Evolutionary conservation across 1,284 basidiomycete species (phyloP), one percentile per base, ranked within the genome.

Genomic region (Cutaneotrichosporon daszewskae): DNA sequence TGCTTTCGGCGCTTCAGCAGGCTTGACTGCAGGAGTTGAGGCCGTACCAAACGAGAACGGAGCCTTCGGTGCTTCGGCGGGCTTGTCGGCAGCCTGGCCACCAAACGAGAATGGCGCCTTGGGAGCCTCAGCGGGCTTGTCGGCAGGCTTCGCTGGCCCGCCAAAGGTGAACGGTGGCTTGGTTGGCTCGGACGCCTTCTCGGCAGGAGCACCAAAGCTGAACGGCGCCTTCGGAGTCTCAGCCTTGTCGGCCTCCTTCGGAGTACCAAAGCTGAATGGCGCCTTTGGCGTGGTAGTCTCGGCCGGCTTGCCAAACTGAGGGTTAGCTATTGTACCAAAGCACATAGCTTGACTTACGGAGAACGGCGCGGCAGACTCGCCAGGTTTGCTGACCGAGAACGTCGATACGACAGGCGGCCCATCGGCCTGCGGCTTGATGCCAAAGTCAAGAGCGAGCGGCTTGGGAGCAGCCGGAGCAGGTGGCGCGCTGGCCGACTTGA

Each of bases 381-480:
- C 29, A 7, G 37, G n/a, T 16, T 38, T 34, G 22, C n/a, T n/a
- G n/a, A n/a, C n/a, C 26, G 26, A 27, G 26, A 8, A 8, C 35
- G 37, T 14, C 32, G 29, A 19, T 26, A 26, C 22, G 19, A 40
- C 38, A 5, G 44, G 38, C 17, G 43, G 29, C 19, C 20, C 34
- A 8, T 28, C 25, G 4, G 26, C 27, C n/a, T 50, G 40, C 4
- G 43, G 31, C 45, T 51, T 49, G 40, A 47, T 53, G 26, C 58
- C 60, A 49, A 66, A 64, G 44, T 59, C 54, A 31, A 66, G 57
- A 14, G 54, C 44, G 25, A 55, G 43, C 5, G 50, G 38, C 9
- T 51, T 23, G 9, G 47, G 33, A 7, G 32, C 14, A 5, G 48
- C 19, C 24, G 47, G 18, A 3, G 47, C 36, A 10, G 47, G n/a